Base-by-base conservation (phyloP, 345 rosid genomes). In the Diplotaxis tenuifolia region DNA sequence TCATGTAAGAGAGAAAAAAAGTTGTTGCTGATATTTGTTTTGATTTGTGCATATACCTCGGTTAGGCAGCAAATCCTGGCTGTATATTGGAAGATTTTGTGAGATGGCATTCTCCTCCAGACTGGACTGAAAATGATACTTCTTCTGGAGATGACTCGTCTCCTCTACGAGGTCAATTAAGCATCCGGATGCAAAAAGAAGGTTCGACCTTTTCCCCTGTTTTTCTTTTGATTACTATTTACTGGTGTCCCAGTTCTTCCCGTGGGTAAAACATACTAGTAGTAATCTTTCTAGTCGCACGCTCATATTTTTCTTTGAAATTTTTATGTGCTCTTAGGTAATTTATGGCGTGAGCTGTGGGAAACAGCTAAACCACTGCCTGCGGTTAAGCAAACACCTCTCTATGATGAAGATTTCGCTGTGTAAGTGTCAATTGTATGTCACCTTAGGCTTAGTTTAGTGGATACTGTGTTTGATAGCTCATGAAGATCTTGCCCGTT, bases 41-140 rank as follows among this genome's bases (percentile, higher is more conserved):
- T 55, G 25, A 63, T 52, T 22, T 73, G 16, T 15, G 64, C 47
- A 0, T 67, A 7, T 61, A 65, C 14, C 52, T 68, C 40, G 65
- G 3, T 40, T 68, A 95, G 99, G 99, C 97, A 77, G 97, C 99
- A 73, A 95, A 95, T 84, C 99, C 99, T 73, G 96, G 99, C 6
- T 92, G 99, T 86, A 85, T 87, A 57, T 82, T 95, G 56, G 99
- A 95, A 82, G 99, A 95, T 85, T 95, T 95, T 87, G 96, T 95
- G 63, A 84, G 99, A 84, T 95, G 99, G 99, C 92, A 90, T 74
- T 95, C 97, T 67, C 99, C 99, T 29, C 99, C 99, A 28, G 99
- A 95, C 84, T 95, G 99, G 99, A 83, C 87, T 45, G 92, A 86
- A 71, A 70, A 68, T 79, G 96, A 84, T 70, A 77, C 72, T 45